Conservation (phyloP, 768 basidiomycete genomes). For the Phaeotremella skinneri region DNA sequence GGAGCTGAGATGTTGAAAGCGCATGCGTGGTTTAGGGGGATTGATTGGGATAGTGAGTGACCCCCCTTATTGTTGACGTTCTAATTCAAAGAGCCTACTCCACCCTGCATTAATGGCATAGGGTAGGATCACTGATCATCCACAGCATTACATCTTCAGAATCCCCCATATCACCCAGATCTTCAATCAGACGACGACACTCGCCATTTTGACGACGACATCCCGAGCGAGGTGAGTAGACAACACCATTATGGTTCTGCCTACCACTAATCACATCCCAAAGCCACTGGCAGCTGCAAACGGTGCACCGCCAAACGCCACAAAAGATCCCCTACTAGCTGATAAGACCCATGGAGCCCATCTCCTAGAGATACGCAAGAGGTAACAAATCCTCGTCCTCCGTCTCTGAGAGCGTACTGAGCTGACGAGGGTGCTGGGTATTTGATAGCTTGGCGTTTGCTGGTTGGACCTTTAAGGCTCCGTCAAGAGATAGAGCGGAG, state of each 20-base stretch:
- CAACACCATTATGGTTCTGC: background rate
- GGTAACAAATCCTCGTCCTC: constrained; percentile 25
- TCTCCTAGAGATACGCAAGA: constrained; percentile 86
- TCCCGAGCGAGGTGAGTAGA: constrained; percentile 73
- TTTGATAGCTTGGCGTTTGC: constrained; percentile 47
- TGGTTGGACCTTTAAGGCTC: constrained; percentile 51
- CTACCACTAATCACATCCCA: too few relatives aligned
- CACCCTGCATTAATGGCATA: too few relatives aligned
- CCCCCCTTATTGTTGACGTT: background rate
- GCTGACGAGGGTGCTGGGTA: constrained; percentile 1
- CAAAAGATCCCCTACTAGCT: constrained; percentile 81
- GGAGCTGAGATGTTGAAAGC: constrained; percentile 88
- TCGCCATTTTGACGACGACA: constrained; percentile 90
- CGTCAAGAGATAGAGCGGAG: constrained; percentile 12
- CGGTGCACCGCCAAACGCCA: constrained; percentile 72
- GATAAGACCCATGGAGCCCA: constrained; percentile 81
- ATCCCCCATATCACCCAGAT: constrained; percentile 86
- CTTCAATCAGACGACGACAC: constrained; percentile 81
- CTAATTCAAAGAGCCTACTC: constrained; percentile 2
- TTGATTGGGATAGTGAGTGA: constrained; percentile 70
- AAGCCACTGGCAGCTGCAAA: constrained; percentile 86
- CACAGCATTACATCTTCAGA: constrained; percentile 61
- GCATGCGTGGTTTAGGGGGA: constrained; percentile 85
- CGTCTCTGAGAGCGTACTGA: background rate
- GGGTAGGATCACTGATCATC: too few relatives aligned